Evolutionary conservation across 2,329 filamentous ascomycete species (phyloP), one percentile per base, ranked within the genome.

Genomic region (Ophiosphaerella korrae): DNA sequence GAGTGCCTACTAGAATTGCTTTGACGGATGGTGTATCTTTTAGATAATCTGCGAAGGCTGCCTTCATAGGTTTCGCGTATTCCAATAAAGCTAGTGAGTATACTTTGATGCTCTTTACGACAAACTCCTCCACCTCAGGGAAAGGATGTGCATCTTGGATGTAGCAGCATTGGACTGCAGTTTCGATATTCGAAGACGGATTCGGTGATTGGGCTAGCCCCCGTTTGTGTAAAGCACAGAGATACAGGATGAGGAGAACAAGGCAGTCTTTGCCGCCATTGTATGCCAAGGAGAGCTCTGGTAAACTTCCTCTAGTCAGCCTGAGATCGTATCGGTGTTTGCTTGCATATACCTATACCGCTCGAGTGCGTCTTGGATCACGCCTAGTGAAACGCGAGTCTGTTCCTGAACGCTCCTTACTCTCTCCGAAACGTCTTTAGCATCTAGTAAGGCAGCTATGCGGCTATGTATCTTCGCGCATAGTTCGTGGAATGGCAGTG

Each of bases 231-330:
- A 87, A 74, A 16, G 80, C 80, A 55, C 88, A 87, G 60, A 97
- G 86, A 68, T 96, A 90, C 58, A 97, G 80, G 66, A 97, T 83
- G 6, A 97, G 82, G 14, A 97, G 85, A 45, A 97, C 92, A 14
- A 97, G 88, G 67, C 93, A 97, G 80, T 97, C 94, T 75, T 99
- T 99, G 54, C 94, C 94, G 69, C 94, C 94, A 66, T 99, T 99
- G 77, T 97, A 99, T 49, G 93, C 96, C 58, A 97, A 81, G 5
- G 92, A 91, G 53, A 97, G 82, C 70, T 95, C 83, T 51, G 88
- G 82, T 55, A 88, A 83, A 51, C 90, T 94, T 64, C 53, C 38
- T n/a, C 16, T 21, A 43, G 45, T 33, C 32, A 49, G 42, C 36
- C 35, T 40, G 37, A 51, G 42, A 29, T 42, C 41, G 35, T 13